Conservation (phyloP, 495 filamentous ascomycete species). For the Penicillium antarcticum region DNA sequence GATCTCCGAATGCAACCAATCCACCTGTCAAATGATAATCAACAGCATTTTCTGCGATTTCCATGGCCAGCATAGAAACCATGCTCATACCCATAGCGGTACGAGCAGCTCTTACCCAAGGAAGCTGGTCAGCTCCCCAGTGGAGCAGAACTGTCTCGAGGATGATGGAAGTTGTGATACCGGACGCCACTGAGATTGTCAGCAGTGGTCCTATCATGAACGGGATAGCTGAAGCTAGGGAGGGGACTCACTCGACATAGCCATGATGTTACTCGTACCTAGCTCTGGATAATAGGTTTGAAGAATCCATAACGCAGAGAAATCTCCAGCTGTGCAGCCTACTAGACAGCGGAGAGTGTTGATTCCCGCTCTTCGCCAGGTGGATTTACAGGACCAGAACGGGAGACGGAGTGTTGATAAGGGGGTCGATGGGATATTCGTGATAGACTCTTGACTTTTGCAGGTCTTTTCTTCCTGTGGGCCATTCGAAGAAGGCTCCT, state of each 20-base stretch:
- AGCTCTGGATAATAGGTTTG: constrained; percentile 37
- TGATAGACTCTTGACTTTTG: background rate
- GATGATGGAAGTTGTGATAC: constrained; percentile 40
- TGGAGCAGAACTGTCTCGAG: constrained; percentile 43
- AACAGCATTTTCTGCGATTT: constrained; percentile 40
- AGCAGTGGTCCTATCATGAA: background rate
- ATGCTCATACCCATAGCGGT: constrained; percentile 50
- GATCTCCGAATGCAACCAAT: constrained; percentile 26
- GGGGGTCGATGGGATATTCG: background rate
- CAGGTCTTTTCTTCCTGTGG: too few species aligned
- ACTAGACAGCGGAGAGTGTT: constrained; percentile 44
- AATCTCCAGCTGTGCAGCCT: constrained; percentile 44
- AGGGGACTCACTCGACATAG: constrained; percentile 27
- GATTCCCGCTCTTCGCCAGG: constrained; percentile 38
- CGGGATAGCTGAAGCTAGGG: too few species aligned
- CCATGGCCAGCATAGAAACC: constrained; percentile 49
- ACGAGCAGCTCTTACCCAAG: constrained; percentile 31
- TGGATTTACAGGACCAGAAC: constrained; percentile 34
- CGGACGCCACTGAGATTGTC: constrained; percentile 33
- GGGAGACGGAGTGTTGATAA: background rate
- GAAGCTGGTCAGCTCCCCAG: constrained; percentile 35
- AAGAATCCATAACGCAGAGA: constrained; percentile 34
- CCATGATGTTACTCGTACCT: constrained; percentile 39
- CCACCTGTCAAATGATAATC: constrained; percentile 48
- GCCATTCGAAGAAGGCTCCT: background rate